A percentile compares a stretch with the other conserved stretches of the same genome.
These are phyloP conservation scores for Boechera divaricarpa DNA, from an alignment of 345 rosid genomes.

Conservation along the genomic window DNA sequence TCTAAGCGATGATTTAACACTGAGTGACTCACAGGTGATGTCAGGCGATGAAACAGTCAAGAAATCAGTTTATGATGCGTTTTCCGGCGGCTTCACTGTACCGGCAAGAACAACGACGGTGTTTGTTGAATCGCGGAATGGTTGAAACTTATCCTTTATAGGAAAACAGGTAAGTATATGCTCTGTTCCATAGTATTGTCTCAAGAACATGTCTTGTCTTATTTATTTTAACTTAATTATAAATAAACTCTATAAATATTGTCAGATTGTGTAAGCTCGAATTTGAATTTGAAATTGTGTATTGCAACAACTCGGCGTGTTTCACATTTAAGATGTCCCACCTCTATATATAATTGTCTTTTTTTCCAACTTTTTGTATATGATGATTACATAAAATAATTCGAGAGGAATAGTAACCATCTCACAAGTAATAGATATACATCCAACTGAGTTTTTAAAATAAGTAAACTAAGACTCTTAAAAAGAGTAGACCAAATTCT, in stretches of 20 bases:
- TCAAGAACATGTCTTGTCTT: slow-evolving; percentile 13
- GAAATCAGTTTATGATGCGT: slow-evolving; percentile 62
- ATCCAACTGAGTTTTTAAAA: no score
- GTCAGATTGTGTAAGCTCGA: background rate
- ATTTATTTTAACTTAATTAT: background rate
- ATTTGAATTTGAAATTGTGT: background rate
- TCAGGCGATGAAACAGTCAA: slow-evolving; percentile 70
- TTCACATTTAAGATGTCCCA: slow-evolving; percentile 39
- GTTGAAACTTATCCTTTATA: slow-evolving; percentile 27
- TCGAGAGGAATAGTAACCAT: no score
- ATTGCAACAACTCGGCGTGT: slow-evolving; percentile 26
- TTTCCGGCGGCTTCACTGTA: slow-evolving; percentile 61
- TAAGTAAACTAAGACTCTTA: no score
- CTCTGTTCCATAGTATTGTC: slow-evolving; percentile 9
- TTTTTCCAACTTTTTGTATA: no score
- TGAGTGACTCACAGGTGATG: slow-evolving; percentile 49
- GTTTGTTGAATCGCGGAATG: slow-evolving; percentile 64
- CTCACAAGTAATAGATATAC: no score
- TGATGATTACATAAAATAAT: no score
- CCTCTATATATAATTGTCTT: slow-evolving; percentile 12
- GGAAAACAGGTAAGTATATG: slow-evolving; percentile 20
- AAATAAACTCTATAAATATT: background rate
- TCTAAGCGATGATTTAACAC: slow-evolving; percentile 7
- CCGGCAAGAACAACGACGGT: slow-evolving; percentile 75
- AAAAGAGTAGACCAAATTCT: no score